Percentiles rank a stretch among this genome's conserved stretches.
phyloP scores from a whole-genome alignment of 805 yeast genomes.

The Metschnikowia peoriensis region DNA sequence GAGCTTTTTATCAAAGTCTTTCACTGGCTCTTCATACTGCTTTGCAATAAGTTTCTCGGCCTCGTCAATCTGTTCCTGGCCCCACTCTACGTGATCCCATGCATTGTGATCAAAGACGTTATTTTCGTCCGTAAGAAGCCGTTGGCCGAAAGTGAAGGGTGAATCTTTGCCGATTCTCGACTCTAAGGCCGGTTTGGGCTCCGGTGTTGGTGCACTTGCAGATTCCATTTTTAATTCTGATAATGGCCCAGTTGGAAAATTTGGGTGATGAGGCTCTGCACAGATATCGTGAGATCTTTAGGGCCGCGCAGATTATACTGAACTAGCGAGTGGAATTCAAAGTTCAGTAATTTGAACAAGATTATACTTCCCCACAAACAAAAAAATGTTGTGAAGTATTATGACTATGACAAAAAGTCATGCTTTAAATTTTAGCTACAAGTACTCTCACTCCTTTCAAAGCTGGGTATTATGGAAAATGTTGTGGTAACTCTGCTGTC shows the following conservation, averaged over 20 bases:
- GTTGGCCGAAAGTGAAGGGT: slow-evolving; percentile 91
- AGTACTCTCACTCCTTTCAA: too few relatives aligned
- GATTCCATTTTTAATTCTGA: not conserved
- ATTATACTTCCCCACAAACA: too few relatives aligned
- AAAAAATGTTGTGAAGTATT: too few relatives aligned
- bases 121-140: slow-evolving; percentile 65
- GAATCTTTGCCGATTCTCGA: slow-evolving; percentile 76
- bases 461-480: too few relatives aligned
- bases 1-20: slow-evolving; percentile 74
- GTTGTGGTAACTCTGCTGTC: too few relatives aligned
- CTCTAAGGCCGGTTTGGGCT: slow-evolving; percentile 42
- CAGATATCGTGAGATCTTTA: not conserved
- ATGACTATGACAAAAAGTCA: too few relatives aligned
- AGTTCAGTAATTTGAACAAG: too few relatives aligned
- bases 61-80: slow-evolving; percentile 75
- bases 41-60: slow-evolving; percentile 72
- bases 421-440: too few relatives aligned
- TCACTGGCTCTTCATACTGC: slow-evolving; percentile 83
- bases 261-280: slow-evolving; percentile 10
- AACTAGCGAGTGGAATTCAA: too few relatives aligned
- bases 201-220: slow-evolving; percentile 7
- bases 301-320: not conserved
- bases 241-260: not conserved
- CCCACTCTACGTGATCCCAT: slow-evolving; percentile 98
- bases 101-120: slow-evolving; percentile 94